Evolutionary conservation across 495 filamentous ascomycete species (phyloP).

Genomic region (Entonaema liquescens): DNA sequence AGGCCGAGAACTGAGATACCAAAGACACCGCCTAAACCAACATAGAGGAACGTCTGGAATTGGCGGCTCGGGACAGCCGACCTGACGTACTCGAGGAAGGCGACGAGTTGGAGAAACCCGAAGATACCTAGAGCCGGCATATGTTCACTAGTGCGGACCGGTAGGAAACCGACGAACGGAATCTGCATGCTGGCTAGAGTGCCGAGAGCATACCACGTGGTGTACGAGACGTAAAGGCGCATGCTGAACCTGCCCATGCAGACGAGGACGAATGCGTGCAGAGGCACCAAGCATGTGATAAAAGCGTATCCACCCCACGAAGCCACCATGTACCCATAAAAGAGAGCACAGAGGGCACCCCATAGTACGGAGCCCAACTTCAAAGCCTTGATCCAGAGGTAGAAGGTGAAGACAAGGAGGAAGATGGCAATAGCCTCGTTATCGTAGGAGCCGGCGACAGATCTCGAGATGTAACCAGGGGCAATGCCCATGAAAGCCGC

Average conservation of each 20-base stretch:
- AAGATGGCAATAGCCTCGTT: constrained; percentile 99
- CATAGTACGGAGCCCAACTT: constrained; percentile 96
- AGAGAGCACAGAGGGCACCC: constrained; percentile 93
- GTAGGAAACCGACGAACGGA: constrained; percentile 97
- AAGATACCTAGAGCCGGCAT: constrained; percentile 98
- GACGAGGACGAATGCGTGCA: constrained; percentile 94
- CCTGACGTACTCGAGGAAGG: constrained; percentile 90
- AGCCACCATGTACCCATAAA: constrained; percentile 99
- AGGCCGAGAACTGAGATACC: constrained; percentile 71
- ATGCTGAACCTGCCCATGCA: constrained; percentile 97
- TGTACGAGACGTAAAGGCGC: constrained; percentile 93
- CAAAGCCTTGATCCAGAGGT: constrained; percentile 97
- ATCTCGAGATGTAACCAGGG: constrained; percentile 96
- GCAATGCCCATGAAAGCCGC: constrained; percentile 97
- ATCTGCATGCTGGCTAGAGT: constrained; percentile 99
- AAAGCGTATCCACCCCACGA: constrained; percentile 99
- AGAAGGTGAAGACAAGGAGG: constrained; percentile 98
- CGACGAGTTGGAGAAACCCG: constrained; percentile 92
- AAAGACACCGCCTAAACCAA: constrained; percentile 74
- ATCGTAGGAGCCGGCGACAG: constrained; percentile 98
- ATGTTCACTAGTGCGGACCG: constrained; percentile 96
- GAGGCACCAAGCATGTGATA: constrained; percentile 96
- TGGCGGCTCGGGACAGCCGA: constrained; percentile 88
- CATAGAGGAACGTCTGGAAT: constrained; percentile 86
- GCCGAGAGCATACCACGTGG: constrained; percentile 96